Evolutionary conservation across 2,329 filamentous ascomycete species (phyloP).

Genomic region (Beauveria asiatica): DNA sequence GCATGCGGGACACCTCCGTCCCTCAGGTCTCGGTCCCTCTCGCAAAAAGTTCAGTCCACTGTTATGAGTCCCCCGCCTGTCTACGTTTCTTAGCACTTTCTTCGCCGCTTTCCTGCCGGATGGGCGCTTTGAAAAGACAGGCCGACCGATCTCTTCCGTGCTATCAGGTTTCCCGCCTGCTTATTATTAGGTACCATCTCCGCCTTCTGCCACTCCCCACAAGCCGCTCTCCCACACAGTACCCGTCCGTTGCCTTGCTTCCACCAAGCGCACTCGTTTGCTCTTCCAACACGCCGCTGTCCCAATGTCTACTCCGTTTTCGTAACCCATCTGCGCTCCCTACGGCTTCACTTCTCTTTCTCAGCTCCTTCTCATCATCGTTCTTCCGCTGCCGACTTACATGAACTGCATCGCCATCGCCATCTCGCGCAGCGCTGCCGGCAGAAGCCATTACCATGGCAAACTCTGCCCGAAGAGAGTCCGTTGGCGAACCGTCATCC

Average conservation of each 20-base stretch:
- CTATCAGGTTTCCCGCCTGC: background rate
- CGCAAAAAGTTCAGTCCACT: background rate
- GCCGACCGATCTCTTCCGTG: background rate
- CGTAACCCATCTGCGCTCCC: background rate
- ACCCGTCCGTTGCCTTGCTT: background rate
- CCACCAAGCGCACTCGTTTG: background rate
- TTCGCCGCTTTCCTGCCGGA: background rate
- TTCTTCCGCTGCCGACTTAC: background rate
- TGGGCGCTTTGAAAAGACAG: background rate
- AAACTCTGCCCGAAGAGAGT: background rate
- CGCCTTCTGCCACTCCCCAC: background rate
- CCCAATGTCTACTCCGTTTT: background rate
- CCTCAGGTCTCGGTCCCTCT: background rate
- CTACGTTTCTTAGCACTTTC: background rate
- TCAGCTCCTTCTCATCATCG: background rate
- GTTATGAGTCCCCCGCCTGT: background rate
- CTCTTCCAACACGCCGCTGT: background rate
- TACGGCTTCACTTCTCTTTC: background rate
- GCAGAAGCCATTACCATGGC: background rate
- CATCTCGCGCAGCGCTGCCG: background rate
- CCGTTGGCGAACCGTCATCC: background rate
- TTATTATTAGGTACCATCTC: background rate
- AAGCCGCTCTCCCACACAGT: conserved; percentile 3
- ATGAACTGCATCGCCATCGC: background rate
- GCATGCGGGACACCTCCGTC: too few species aligned